Evolutionary conservation across 371 early-diverging fungal species (phyloP), one percentile per base, ranked within the genome.

Genomic region (Mucor plumbeus): DNA sequence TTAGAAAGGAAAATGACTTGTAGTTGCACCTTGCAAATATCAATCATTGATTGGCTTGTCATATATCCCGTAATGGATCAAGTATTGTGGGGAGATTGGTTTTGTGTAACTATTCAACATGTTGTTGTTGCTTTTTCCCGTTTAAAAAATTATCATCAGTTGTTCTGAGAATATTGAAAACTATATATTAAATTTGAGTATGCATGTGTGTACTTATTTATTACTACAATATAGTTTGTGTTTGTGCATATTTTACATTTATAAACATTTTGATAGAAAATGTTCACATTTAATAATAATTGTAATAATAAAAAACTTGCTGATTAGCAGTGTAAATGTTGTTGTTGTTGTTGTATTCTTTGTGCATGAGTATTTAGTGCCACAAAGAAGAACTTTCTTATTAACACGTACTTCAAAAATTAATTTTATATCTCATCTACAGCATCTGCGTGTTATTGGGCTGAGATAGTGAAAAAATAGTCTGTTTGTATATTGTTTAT

Each of bases 21-120:
- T 26, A 21, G 14, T 35, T 38, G 38, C 38, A 38, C 4, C 38
- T 38, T 38, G 38, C 38, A 38, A 38, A 38, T 26, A 15, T 0
- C 48, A 48, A 14, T n/a, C 1, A 26, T 34, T 57, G 13, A 50
- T 50, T 50, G 50, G 50, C 50, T 11, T 50, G 50, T 11, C 13
- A 7, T 21, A 26, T 17, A 50, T 50, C 50, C 50, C 50, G 26
- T 50, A 19, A 50, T 50, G 50, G 50, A 50, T 50, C 50, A 26
- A 50, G 26, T 21, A 50, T 50, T 50, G 50, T 50, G 50, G 50
- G 50, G 50, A 50, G 19, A 50, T 50, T 50, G 50, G 50, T 50
- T 4, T 50, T 50, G 50, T 50, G 50, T 26, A 11, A 50, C 50
- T 19, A 11, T 26, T 21, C 19, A 9, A 50, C 21, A 50, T 26